phyloP scores from a whole-genome alignment of 2,329 filamentous ascomycete genomes.

The Sporothrix humicola region DNA sequence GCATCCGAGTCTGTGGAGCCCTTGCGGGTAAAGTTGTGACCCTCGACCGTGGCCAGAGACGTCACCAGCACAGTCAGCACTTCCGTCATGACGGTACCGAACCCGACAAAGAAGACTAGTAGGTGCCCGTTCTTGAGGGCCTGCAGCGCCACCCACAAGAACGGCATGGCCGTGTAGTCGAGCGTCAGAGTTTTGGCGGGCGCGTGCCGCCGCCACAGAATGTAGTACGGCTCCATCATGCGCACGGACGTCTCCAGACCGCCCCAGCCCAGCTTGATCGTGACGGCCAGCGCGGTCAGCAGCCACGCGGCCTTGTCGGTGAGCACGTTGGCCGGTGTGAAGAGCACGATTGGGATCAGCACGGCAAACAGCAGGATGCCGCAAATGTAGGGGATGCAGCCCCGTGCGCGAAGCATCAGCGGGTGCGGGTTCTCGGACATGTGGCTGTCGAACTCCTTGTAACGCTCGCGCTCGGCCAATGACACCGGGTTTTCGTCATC shows the following conservation, averaged over 20 bases:
- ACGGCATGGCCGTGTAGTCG: slow-evolving; percentile 75
- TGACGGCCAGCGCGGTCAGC: slow-evolving; percentile 68
- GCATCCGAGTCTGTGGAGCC: slow-evolving; percentile 47
- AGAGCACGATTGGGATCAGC: slow-evolving; percentile 67
- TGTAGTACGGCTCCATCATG: slow-evolving; percentile 76
- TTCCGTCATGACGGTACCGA: slow-evolving; percentile 75
- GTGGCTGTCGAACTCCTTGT: slow-evolving; percentile 51
- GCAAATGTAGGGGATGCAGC: slow-evolving; percentile 65
- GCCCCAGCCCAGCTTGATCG: slow-evolving; percentile 71
- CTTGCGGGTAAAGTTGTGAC: slow-evolving; percentile 57
- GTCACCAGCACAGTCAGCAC: slow-evolving; percentile 72
- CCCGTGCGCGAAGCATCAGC: slow-evolving; percentile 67
- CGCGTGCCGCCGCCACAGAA: slow-evolving; percentile 69
- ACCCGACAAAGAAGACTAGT: slow-evolving; percentile 70
- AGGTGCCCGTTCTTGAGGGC: slow-evolving; percentile 68
- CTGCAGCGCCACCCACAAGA: slow-evolving; percentile 66
- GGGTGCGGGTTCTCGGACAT: slow-evolving; percentile 69
- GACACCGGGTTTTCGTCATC: slow-evolving; percentile 58
- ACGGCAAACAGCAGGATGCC: slow-evolving; percentile 62
- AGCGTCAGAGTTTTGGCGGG: slow-evolving; percentile 69
- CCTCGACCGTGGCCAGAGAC: slow-evolving; percentile 68
- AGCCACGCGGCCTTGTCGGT: slow-evolving; percentile 69
- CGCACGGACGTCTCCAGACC: slow-evolving; percentile 71
- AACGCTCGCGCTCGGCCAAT: slow-evolving; percentile 49
- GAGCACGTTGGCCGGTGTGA: slow-evolving; percentile 59